phyloP scores from a whole-genome alignment of 495 filamentous ascomycete genomes.

The Ascodesmis nigricans region DNA sequence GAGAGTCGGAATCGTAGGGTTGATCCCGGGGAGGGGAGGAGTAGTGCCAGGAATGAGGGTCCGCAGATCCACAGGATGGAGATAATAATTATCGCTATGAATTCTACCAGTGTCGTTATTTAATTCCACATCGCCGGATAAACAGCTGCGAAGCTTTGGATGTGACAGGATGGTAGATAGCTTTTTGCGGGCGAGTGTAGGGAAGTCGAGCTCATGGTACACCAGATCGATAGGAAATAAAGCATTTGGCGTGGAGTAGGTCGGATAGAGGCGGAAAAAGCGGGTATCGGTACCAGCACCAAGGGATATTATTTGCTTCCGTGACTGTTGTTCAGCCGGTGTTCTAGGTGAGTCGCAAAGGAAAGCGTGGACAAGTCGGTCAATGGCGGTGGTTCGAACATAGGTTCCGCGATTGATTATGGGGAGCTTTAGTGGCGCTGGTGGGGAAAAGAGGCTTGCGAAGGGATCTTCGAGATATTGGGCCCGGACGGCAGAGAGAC shows the following conservation, averaged over 20 bases:
- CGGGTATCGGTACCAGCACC: constrained; percentile 89
- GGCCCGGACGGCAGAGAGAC: constrained; percentile 68
- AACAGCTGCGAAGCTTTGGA: constrained; percentile 1
- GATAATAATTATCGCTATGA: constrained; percentile 32
- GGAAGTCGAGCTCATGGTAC: constrained; percentile 91
- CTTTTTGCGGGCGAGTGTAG: constrained; percentile 46
- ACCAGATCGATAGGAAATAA: constrained; percentile 26
- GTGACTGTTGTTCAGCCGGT: constrained; percentile 10
- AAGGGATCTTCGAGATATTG: constrained; percentile 73
- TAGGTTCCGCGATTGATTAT: constrained; percentile 97
- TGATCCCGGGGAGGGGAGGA: constrained; percentile 24
- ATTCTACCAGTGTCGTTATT: constrained; percentile 18
- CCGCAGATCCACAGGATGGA: constrained; percentile 69
- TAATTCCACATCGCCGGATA: not conserved
- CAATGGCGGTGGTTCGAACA: constrained; percentile 70
- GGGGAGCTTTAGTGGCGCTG: constrained; percentile 38
- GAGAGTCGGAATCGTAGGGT: constrained; percentile 46
- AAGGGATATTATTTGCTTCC: constrained; percentile 75
- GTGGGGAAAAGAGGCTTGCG: constrained; percentile 37
- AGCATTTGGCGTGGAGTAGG: constrained; percentile 19
- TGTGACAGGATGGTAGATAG: constrained; percentile 27
- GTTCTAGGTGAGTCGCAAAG: constrained; percentile 26
- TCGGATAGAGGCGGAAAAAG: constrained; percentile 41
- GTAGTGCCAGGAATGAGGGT: constrained; percentile 25
- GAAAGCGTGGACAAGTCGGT: constrained; percentile 53